phyloP scores from a whole-genome alignment of 441 rosid genomes.

The Pelargonium myrrhifolium region DNA sequence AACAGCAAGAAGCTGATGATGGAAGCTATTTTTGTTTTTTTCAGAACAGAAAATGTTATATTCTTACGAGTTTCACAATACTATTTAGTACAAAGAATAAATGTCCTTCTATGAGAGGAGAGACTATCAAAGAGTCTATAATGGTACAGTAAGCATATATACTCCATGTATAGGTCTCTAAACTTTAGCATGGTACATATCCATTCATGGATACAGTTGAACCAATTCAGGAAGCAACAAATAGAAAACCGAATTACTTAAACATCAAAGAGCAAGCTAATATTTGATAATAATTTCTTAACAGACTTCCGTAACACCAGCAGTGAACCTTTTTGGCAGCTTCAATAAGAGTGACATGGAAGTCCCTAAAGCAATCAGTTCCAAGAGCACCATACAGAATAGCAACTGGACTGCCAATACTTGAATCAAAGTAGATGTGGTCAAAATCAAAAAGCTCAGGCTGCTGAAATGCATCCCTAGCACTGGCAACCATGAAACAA shows the following conservation, averaged over 20 bases:
- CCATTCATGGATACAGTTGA: not conserved
- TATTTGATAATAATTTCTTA: not conserved
- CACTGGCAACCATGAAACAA: constrained; percentile 36
- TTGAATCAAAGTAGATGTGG: constrained; percentile 71
- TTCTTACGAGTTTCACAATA: no score
- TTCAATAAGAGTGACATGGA: constrained; percentile 59
- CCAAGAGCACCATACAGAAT: constrained; percentile 94
- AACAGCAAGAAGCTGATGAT: not conserved
- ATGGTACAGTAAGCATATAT: not conserved
- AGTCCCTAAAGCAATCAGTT: constrained; percentile 72
- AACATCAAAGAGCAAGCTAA: not conserved
- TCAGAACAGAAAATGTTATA: not conserved
- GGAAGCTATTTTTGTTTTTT: not conserved
- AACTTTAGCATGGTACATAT: not conserved
- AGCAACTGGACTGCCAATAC: constrained; percentile 53
- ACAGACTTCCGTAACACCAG: constrained; percentile 2
- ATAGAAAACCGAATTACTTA: constrained; percentile 7
- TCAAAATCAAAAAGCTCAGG: constrained; percentile 91
- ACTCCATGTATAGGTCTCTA: not conserved
- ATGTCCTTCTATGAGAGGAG: not conserved
- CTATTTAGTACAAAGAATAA: not conserved
- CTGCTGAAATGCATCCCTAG: constrained; percentile 60
- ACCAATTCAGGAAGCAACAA: constrained; percentile 8
- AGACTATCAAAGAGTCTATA: not conserved
- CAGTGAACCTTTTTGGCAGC: constrained; percentile 67